Percentiles rank a stretch among this genome's conserved stretches.
Evolutionary conservation across 1,139 yeast species (phyloP).

Genomic region (Nadsonia commutata): DNA sequence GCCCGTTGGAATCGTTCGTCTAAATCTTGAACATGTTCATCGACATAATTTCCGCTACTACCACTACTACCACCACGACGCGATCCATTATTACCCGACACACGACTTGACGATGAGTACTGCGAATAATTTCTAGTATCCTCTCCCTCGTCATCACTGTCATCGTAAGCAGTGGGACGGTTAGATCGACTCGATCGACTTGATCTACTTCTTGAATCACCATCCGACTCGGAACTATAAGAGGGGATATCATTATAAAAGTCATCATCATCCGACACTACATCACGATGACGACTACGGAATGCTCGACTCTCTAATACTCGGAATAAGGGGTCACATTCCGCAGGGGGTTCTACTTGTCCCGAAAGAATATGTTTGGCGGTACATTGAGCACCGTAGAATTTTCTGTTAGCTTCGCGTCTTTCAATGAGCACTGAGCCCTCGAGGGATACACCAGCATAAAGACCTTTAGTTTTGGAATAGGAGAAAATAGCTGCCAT

Average conservation of each 20-base stretch:
- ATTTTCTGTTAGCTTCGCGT: slow-evolving; percentile 90
- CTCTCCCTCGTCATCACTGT: slow-evolving; percentile 15
- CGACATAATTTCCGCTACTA: slow-evolving; percentile 11
- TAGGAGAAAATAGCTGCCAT: slow-evolving; percentile 89
- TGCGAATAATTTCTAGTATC: slow-evolving; percentile 1
- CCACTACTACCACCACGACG: slow-evolving; percentile 7
- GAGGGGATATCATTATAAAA: slow-evolving; percentile 64
- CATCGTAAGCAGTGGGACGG: slow-evolving; percentile 24
- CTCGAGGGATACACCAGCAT: slow-evolving; percentile 94
- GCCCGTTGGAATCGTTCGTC: slow-evolving; percentile 21
- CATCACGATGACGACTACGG: slow-evolving; percentile 34
- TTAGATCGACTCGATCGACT: slow-evolving; percentile 12
- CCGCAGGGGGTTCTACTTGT: slow-evolving; percentile 81
- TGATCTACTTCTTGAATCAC: slow-evolving; percentile 13
- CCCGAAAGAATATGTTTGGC: slow-evolving; percentile 77
- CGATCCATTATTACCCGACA: slow-evolving; percentile 8
- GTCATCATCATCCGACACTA: slow-evolving; percentile 41
- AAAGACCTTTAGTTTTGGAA: slow-evolving; percentile 90
- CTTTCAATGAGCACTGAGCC: slow-evolving; percentile 93
- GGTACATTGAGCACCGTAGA: slow-evolving; percentile 77
- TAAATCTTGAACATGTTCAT: slow-evolving; percentile 19
- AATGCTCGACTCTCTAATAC: slow-evolving; percentile 79
- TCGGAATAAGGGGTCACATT: slow-evolving; percentile 78
- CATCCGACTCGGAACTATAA: slow-evolving; percentile 29
- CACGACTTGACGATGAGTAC: not conserved